Base-by-base conservation (phyloP, 352 stramenopile genomes). In the Pythium volutum region DNA sequence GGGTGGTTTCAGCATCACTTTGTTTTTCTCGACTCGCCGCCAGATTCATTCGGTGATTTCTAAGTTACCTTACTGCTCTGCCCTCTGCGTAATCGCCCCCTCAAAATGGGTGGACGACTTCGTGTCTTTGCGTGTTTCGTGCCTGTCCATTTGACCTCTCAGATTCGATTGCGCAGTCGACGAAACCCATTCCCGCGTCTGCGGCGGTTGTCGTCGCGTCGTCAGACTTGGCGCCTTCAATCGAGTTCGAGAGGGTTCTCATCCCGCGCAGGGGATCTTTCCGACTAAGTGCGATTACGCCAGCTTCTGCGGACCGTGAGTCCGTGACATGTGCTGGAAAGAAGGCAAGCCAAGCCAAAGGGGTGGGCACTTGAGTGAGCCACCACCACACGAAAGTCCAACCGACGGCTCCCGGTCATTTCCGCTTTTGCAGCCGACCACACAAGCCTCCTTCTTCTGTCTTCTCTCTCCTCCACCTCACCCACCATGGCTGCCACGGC, bases 401-500 rank as follows among this genome's bases (percentile, higher is more conserved):
- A 43, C n/a, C 31, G n/a, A 16, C 46, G 5, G 11, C 25, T 53
- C 11, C 4, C 27, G 15, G 26, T 1, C 25, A 77, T 64, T 77
- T 70, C 57, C 45, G 70, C 54, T 66, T 75, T 75, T 74, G 66
- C 66, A 54, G 58, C 54, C 54, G 25, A 60, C 57, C 47, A 45
- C 61, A 47, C 58, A 79, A 69, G 66, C 58, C 36, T 34, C 33
- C 36, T 38, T 38, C 12, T 7, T 12, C 33, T 16, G 15, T 25
- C 38, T 51, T 31, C 26, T n/a, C 47, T 18, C 58, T 10, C 9
- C 34, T 33, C 31, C n/a, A 41, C 43, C 34, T 26, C 31, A 11
- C 41, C 43, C 23, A 55, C 25, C 49, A 93, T 91, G 81, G 78
- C n/a, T n/a, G 77, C 29, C 80, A 48, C 81, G 10, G 81, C 83